These are phyloP conservation scores for Penicillium olsonii DNA, from an alignment of 2,329 filamentous ascomycete genomes.

Conservation along the genomic window DNA sequence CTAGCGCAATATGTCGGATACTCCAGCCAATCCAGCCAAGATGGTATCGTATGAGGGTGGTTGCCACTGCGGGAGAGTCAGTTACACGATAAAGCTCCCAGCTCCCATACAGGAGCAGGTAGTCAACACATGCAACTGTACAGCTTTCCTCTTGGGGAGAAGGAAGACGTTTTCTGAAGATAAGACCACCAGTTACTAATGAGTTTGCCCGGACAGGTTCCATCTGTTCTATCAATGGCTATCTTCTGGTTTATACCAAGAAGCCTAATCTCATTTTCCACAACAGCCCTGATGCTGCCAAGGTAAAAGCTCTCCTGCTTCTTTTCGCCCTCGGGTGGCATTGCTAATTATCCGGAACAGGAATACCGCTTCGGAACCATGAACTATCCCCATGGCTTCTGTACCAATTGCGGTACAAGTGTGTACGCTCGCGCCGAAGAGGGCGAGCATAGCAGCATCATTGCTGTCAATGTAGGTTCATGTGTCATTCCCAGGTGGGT, in stretches of 20 bases:
- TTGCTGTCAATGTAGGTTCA: conserved; percentile 34
- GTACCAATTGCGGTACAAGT: conserved; percentile 32
- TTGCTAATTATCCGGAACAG: background rate
- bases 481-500: background rate
- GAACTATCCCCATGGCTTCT: conserved; percentile 32
- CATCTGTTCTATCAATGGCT: conserved; percentile 34
- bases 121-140: conserved; percentile 25
- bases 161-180: too few relatives aligned
- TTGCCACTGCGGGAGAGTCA: conserved; percentile 26
- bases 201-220: conserved; percentile 19
- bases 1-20: background rate
- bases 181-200: too few relatives aligned
- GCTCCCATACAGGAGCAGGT: conserved; percentile 17
- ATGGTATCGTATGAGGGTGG: conserved; percentile 11
- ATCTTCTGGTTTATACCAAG: conserved; percentile 30
- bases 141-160: background rate
- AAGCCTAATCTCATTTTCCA: conserved; percentile 24
- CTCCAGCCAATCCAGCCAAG: background rate
- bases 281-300: conserved; percentile 24
- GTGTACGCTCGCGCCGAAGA: conserved; percentile 22
- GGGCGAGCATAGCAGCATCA: conserved; percentile 22
- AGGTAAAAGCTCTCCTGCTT: background rate
- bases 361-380: conserved; percentile 13
- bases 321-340: too few relatives aligned
- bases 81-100: conserved; percentile 20